Evolutionary conservation across 116 monocot genomes (phyloP), one percentile per base, ranked within the genome.

Genomic region (Cymodocea nodosa): DNA sequence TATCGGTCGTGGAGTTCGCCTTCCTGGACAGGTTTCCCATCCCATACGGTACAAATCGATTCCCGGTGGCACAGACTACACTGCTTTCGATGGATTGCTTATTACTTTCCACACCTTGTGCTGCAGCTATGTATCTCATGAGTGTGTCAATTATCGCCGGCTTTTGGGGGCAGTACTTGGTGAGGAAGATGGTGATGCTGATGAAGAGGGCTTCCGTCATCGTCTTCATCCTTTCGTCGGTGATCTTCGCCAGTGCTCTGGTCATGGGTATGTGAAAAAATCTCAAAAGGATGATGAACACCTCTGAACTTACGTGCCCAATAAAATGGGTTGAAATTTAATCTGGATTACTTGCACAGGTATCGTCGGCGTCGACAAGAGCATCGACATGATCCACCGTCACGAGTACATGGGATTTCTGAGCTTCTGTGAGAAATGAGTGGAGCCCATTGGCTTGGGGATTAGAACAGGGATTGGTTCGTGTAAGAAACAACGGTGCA

Each of bases 331-430:
- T 4, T 61, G 15, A 61, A 9, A 14, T 37, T n/a, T 17, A 22
- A 14, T 20, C 9, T 40, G 6, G 4, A 24, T 50, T 19, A 11
- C 44, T 8, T 36, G 16, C 70, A 40, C 76, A 99, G 99, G 99
- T 62, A 71, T 82, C 51, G 75, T 99, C 55, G 99, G 99, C 24
- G 65, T 73, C 4, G 67, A 79, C 74, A 84, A 64, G 64, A 89
- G 80, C 60, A 83, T 99, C 14, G 15, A 20, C 37, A 99, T 92
- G 99, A 92, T 99, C 73, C 77, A 79, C 15, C 52, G 75, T 0
- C 82, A 87, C 15, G 86, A 99, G 35, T 89, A 92, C 79, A 92
- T 99, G 89, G 99, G 99, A 44, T 99, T 99, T 70, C 84, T 99
- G 1, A 61, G 68, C 75, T 85, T 99, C 57, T 99, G 99, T 39